Evolutionary conservation across 768 basidiomycete genomes (phyloP).

Genomic region (Leccinellum rugosiceps): DNA sequence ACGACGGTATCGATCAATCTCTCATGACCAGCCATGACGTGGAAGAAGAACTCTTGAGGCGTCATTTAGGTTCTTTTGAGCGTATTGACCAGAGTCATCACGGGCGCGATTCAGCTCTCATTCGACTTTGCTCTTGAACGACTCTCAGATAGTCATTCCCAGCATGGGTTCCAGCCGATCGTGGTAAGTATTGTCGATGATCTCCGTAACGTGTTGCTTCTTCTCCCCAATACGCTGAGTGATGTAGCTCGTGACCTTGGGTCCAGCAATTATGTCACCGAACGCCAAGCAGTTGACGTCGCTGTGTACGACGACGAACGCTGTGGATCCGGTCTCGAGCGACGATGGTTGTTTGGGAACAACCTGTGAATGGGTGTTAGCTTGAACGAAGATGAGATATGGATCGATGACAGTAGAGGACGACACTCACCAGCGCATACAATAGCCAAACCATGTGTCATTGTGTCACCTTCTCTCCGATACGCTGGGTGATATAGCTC

Average conservation of each 20-base stretch:
- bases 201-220: conserved; percentile 69
- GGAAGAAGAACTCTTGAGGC: conserved; percentile 99
- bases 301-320: conserved; percentile 8
- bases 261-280: conserved; percentile 92
- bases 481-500: conserved; percentile 79
- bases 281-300: conserved; percentile 31
- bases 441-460: no score
- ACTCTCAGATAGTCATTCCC: conserved; percentile 99
- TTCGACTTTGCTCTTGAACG: conserved; percentile 92
- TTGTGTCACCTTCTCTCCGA: conserved; percentile 50
- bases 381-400: no score
- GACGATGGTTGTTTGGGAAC: conserved; percentile 34
- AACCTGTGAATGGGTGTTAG: conserved; percentile 29
- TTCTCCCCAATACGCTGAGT: conserved; percentile 76
- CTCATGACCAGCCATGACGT: conserved; percentile 99
- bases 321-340: conserved; percentile 16
- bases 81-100: conserved; percentile 92
- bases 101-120: conserved; percentile 90
- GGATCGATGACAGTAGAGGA: no score
- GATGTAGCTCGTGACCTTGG: conserved; percentile 82
- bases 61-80: conserved; percentile 97
- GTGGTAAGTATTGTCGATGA: conserved; percentile 80
- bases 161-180: conserved; percentile 87
- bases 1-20: conserved; percentile 99
- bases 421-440: no score